phyloP scores from a whole-genome alignment of 371 early-diverging fungal genomes.

The Mortierella sp. region DNA sequence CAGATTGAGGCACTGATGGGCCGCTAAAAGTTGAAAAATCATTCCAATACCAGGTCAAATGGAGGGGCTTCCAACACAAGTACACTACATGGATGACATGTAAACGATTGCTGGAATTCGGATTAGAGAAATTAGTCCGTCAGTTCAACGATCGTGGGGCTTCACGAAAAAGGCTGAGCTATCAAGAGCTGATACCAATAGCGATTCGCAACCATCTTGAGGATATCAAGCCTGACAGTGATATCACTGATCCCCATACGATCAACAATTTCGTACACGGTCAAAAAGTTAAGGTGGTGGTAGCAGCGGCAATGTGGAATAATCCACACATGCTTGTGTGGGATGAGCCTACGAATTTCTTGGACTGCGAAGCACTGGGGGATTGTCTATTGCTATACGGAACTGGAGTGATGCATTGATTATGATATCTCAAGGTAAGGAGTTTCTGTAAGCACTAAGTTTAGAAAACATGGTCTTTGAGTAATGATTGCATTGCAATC shows the following conservation, averaged over 20 bases:
- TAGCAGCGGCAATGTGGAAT: conserved; percentile 88
- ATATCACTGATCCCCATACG: conserved; percentile 80
- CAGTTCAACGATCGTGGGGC: conserved; percentile 87
- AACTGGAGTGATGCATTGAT: too few relatives aligned
- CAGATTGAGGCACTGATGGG: conserved; percentile 61
- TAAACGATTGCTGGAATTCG: conserved; percentile 76
- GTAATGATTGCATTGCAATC: too few relatives aligned
- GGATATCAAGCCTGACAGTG: conserved; percentile 84
- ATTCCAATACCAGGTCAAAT: conserved; percentile 88
- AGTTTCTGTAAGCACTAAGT: too few relatives aligned
- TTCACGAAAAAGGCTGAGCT: conserved; percentile 77
- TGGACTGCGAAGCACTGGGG: too few relatives aligned
- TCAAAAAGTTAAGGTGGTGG: conserved; percentile 91
- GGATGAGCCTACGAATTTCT: too few relatives aligned
- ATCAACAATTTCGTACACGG: conserved; percentile 83
- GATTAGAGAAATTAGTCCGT: conserved; percentile 83
- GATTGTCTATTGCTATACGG: too few relatives aligned
- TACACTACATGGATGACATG: conserved; percentile 82
- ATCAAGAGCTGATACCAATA: conserved; percentile 74
- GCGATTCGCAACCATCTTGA: conserved; percentile 78
- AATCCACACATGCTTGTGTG: too few relatives aligned
- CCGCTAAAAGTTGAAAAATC: conserved; percentile 85
- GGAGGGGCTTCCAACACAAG: conserved; percentile 76
- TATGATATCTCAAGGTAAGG: too few relatives aligned
- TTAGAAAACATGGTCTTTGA: too few relatives aligned